These are phyloP conservation scores for Aspergillus haitiensis DNA, from an alignment of 495 filamentous ascomycete species.

Conservation along the genomic window DNA sequence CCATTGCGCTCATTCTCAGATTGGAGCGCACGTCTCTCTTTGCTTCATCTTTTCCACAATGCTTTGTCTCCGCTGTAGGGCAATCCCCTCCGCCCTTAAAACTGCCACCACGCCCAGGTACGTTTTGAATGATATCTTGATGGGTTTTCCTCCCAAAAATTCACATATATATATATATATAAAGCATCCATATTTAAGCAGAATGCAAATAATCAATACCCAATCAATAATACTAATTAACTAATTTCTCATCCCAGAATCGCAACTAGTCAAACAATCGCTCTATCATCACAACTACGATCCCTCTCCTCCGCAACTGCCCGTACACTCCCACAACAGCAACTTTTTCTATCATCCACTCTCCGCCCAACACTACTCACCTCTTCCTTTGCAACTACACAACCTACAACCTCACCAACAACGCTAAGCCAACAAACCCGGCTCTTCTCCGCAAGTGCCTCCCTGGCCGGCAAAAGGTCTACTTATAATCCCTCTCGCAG, in stretches of 20 bases:
- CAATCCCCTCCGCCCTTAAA: conserved; percentile 31
- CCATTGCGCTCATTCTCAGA: conserved; percentile 5
- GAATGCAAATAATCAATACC: not conserved
- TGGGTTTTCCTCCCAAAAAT: not conserved
- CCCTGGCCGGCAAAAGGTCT: conserved; percentile 54
- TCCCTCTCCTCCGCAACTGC: conserved; percentile 13
- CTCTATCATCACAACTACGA: conserved; percentile 7
- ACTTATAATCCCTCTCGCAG: conserved; percentile 67
- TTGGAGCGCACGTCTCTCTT: not conserved
- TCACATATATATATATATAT: too few relatives aligned
- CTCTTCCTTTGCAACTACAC: conserved; percentile 26
- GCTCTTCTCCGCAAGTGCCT: conserved; percentile 44
- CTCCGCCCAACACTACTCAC: conserved; percentile 40
- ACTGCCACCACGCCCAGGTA: conserved; percentile 21
- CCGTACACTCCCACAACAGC: conserved; percentile 17
- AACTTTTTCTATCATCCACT: conserved; percentile 9
- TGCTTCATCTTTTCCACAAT: conserved; percentile 23
- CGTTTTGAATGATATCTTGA: not conserved
- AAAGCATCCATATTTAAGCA: too few relatives aligned
- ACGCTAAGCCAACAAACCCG: conserved; percentile 30
- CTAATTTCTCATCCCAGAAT: not conserved
- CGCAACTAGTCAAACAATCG: not conserved
- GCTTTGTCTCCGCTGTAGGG: conserved; percentile 38
- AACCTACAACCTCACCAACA: too few relatives aligned
- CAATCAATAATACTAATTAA: not conserved